Evolutionary conservation across 2,329 filamentous ascomycete species (phyloP).

Genomic region (Pyricularia sp.): DNA sequence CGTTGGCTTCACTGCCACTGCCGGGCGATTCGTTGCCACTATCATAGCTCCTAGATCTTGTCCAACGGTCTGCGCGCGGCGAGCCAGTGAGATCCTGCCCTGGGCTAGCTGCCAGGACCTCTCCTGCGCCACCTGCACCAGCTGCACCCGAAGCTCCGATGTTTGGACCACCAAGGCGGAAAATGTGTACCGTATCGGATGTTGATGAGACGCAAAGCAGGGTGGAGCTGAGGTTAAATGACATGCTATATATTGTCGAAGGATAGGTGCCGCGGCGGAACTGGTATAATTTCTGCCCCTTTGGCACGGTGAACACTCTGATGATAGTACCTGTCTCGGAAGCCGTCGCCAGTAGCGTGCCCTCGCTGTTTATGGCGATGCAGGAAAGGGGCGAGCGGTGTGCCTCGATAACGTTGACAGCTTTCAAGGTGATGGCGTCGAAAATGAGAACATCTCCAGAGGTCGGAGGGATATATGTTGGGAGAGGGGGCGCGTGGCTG

Average conservation of each 20-base stretch:
- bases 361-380: slow-evolving; percentile 86
- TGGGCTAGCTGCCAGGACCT: slow-evolving; percentile 16
- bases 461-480: slow-evolving; percentile 71
- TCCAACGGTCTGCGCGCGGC: slow-evolving; percentile 40
- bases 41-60: slow-evolving; percentile 43
- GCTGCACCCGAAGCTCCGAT: slow-evolving; percentile 17
- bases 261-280: slow-evolving; percentile 94
- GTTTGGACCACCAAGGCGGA: slow-evolving; percentile 58
- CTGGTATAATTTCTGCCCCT: slow-evolving; percentile 88
- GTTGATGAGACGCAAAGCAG: slow-evolving; percentile 92
- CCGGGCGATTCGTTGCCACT: slow-evolving; percentile 43
- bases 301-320: slow-evolving; percentile 85
- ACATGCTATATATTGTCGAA: slow-evolving; percentile 96
- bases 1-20: slow-evolving; percentile 36
- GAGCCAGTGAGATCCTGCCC: slow-evolving; percentile 20
- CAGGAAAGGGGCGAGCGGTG: slow-evolving; percentile 86
- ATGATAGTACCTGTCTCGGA: slow-evolving; percentile 98
- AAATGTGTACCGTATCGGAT: slow-evolving; percentile 94
- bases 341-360: slow-evolving; percentile 83
- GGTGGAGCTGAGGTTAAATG: slow-evolving; percentile 90
- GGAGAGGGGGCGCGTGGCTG: slow-evolving; percentile 74
- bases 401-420: slow-evolving; percentile 90
- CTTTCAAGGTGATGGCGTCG: slow-evolving; percentile 80
- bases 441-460: slow-evolving; percentile 91
- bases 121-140: background rate